A percentile compares a stretch with the other conserved stretches of the same genome.
Conservation (phyloP, 2,329 filamentous ascomycete species). For the Podosphaera leucotricha region DNA sequence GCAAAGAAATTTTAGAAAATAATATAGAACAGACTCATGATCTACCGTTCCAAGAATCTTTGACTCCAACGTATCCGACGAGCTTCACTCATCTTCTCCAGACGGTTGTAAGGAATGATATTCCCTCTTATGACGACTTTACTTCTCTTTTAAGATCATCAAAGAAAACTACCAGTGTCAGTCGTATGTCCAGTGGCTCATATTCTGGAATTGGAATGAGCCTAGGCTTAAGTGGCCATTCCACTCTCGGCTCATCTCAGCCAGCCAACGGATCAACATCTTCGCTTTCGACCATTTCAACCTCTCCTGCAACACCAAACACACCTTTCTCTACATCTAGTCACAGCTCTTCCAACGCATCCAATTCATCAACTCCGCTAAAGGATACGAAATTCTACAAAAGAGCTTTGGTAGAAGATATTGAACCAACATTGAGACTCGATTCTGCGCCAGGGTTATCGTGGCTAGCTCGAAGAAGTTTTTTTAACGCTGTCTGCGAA, state of each 20-base stretch:
- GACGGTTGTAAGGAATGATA: constrained; percentile 61
- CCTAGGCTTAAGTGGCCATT: constrained; percentile 22
- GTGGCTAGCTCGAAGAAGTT: constrained; percentile 73
- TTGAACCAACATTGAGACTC: constrained; percentile 78
- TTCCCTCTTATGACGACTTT: constrained; percentile 68
- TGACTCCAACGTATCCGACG: constrained; percentile 32
- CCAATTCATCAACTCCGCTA: constrained; percentile 31
- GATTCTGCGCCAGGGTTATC: constrained; percentile 78
- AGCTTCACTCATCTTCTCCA: constrained; percentile 68
- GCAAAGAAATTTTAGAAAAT: constrained; percentile 22
- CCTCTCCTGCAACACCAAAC: constrained; percentile 33
- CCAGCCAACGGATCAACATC: constrained; percentile 35
- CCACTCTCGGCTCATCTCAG: constrained; percentile 17
- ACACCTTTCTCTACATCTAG: constrained; percentile 30
- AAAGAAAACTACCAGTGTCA: constrained; percentile 27
- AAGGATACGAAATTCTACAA: constrained; percentile 94
- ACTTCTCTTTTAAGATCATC: constrained; percentile 48
- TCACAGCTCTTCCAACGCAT: constrained; percentile 18
- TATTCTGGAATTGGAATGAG: constrained; percentile 27
- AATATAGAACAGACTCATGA: constrained; percentile 14
- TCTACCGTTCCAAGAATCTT: constrained; percentile 18
- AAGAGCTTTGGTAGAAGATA: constrained; percentile 65
- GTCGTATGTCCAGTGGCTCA: constrained; percentile 48
- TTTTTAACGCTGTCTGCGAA: constrained; percentile 61
- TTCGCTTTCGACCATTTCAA: constrained; percentile 29